Conservation (phyloP, 1,284 basidiomycete genomes). For the Cutaneotrichosporon spelunceum region DNA sequence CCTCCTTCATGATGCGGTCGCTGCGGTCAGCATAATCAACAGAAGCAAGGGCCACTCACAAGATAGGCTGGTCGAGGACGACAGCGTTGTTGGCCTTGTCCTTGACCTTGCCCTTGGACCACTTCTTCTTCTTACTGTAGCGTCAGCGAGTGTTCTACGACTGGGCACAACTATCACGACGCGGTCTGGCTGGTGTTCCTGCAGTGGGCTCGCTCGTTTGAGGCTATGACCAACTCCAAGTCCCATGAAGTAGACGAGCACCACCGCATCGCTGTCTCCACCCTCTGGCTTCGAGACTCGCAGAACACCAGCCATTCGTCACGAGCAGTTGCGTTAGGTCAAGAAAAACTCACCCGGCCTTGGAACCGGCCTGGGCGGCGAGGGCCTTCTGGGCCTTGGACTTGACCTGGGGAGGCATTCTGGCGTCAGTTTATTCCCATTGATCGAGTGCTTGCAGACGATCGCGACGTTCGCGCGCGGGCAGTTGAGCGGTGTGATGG, state of each 20-base stretch:
- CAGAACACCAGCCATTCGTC: neutral
- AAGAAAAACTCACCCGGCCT: conserved; percentile 48
- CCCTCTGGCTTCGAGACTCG: neutral
- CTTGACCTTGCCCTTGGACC: conserved; percentile 99
- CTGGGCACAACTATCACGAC: neutral
- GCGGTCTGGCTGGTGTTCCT: neutral
- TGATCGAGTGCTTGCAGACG: neutral
- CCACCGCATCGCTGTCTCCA: too few relatives aligned
- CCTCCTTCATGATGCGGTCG: conserved; percentile 98
- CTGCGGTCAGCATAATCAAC: conserved; percentile 54
- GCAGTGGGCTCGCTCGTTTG: neutral
- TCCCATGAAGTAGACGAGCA: too few relatives aligned
- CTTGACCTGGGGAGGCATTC: conserved; percentile 48
- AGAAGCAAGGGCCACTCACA: conserved; percentile 39
- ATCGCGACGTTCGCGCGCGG: neutral
- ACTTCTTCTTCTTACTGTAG: conserved; percentile 95
- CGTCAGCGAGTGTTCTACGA: conserved; percentile 13
- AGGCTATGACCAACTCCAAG: neutral
- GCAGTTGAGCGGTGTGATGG: neutral
- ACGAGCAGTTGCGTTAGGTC: neutral
- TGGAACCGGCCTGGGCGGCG: conserved; percentile 52
- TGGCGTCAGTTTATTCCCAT: conserved; percentile 4
- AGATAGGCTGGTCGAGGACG: conserved; percentile 74
- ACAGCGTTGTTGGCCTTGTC: conserved; percentile 91
- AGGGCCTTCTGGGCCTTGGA: conserved; percentile 53